Evolutionary conservation across 2,329 filamentous ascomycete genomes (phyloP).

Genomic region (Colletotrichum gloeosporioides): DNA sequence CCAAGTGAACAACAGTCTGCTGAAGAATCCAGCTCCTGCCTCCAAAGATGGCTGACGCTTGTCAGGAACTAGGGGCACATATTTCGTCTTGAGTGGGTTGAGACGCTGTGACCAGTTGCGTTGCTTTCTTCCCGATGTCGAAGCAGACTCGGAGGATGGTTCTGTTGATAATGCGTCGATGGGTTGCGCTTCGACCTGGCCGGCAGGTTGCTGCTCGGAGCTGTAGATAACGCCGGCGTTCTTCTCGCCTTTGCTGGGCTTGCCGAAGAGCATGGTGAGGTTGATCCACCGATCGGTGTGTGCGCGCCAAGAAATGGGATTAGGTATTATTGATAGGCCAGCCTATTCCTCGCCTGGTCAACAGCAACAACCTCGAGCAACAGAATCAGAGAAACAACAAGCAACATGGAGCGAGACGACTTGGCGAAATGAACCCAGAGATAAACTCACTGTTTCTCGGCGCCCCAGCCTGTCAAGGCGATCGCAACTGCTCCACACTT

Average conservation of each 20-base stretch:
- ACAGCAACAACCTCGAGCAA: not conserved
- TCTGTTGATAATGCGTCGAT: not conserved
- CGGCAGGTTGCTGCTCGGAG: not conserved
- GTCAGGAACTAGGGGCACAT: not conserved
- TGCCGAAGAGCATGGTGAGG: not conserved
- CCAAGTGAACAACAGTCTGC: not conserved
- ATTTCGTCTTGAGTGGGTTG: not conserved
- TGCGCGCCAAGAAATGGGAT: not conserved
- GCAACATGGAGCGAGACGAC: not conserved
- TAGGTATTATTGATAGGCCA: not conserved
- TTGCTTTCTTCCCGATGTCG: not conserved
- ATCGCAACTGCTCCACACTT: not conserved
- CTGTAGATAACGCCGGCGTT: not conserved
- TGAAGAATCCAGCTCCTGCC: not conserved
- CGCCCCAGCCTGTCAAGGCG: not conserved
- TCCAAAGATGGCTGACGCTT: not conserved
- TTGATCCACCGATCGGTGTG: not conserved
- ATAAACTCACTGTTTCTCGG: not conserved
- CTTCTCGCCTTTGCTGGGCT: not conserved
- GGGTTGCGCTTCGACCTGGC: not conserved
- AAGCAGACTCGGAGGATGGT: not conserved
- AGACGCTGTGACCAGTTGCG: not conserved
- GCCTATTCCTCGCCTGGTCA: not conserved
- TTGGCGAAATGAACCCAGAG: not conserved
- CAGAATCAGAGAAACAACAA: not conserved